phyloP scores from a whole-genome alignment of 805 yeast species.

The Metschnikowia bowlesiae region DNA sequence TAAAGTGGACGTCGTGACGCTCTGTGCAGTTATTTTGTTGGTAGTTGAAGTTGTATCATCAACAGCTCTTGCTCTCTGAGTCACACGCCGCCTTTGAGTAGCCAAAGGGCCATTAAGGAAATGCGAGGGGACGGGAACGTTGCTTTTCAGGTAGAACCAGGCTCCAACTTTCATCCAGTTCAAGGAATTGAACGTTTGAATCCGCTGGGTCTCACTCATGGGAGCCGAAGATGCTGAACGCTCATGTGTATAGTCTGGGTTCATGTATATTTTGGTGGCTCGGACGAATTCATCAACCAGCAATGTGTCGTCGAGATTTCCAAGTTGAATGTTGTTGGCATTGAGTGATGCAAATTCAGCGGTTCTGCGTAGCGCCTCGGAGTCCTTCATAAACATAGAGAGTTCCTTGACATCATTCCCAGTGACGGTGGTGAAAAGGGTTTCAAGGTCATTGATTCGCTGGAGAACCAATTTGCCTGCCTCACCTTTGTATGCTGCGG shows the following conservation, averaged over 20 bases:
- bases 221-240: neutral
- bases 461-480: constrained; percentile 48
- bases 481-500: constrained; percentile 53
- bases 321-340: constrained; percentile 56
- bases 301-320: constrained; percentile 49
- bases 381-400: constrained; percentile 45
- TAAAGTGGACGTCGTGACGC: constrained; percentile 49
- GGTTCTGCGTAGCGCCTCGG: constrained; percentile 57
- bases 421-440: constrained; percentile 41
- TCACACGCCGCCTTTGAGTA: constrained; percentile 49
- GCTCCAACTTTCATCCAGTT: constrained; percentile 62
- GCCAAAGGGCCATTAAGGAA: constrained; percentile 71
- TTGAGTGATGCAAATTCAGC: constrained; percentile 62
- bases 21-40: constrained; percentile 41
- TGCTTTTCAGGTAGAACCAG: constrained; percentile 43
- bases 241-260: constrained; percentile 12
- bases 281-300: constrained; percentile 44
- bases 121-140: constrained; percentile 47
- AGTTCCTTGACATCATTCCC: constrained; percentile 32
- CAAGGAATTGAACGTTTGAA: constrained; percentile 36
- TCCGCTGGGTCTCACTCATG: constrained; percentile 2
- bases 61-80: constrained; percentile 27
- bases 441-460: constrained; percentile 44
- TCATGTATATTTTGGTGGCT: constrained; percentile 32
- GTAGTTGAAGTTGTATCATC: constrained; percentile 40